phyloP scores from a whole-genome alignment of 441 rosid genomes.

The Corymbia calophylla region DNA sequence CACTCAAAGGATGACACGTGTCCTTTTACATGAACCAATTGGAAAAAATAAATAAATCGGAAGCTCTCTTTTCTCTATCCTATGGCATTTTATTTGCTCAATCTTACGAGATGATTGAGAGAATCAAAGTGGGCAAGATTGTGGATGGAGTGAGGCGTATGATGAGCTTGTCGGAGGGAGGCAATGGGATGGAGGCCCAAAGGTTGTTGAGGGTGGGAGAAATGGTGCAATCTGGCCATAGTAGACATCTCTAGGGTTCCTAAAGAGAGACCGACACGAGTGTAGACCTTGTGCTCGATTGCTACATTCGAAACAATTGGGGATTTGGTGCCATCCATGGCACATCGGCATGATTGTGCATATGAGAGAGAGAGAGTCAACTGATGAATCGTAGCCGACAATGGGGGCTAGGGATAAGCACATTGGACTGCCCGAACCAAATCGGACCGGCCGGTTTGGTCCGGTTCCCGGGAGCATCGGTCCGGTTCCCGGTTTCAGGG shows the following conservation, averaged over 20 bases:
- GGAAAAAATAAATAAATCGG: background rate
- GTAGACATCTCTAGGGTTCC: background rate
- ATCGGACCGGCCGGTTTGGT: too few relatives aligned
- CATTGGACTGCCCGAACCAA: too few relatives aligned
- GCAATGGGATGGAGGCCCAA: background rate
- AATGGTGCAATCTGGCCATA: background rate
- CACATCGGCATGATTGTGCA: too few relatives aligned
- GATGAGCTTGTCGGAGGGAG: background rate
- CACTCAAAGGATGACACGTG: background rate
- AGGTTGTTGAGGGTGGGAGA: background rate
- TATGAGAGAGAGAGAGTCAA: background rate
- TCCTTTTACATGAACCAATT: rapidly evolving
- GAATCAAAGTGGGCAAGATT: background rate
- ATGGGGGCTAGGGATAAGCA: too few relatives aligned
- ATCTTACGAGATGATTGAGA: background rate
- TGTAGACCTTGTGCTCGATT: too few relatives aligned
- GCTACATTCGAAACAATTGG: too few relatives aligned
- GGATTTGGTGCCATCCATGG: too few relatives aligned
- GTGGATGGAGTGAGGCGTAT: rapidly evolving
- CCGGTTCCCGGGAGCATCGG: too few relatives aligned
- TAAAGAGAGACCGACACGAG: background rate
- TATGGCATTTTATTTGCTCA: too few relatives aligned
- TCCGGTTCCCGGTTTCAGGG: too few relatives aligned
- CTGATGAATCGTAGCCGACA: background rate
- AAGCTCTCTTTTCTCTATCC: background rate